Base-by-base conservation (phyloP, 1,284 basidiomycete genomes). In the Veloboletus limbatus region DNA sequence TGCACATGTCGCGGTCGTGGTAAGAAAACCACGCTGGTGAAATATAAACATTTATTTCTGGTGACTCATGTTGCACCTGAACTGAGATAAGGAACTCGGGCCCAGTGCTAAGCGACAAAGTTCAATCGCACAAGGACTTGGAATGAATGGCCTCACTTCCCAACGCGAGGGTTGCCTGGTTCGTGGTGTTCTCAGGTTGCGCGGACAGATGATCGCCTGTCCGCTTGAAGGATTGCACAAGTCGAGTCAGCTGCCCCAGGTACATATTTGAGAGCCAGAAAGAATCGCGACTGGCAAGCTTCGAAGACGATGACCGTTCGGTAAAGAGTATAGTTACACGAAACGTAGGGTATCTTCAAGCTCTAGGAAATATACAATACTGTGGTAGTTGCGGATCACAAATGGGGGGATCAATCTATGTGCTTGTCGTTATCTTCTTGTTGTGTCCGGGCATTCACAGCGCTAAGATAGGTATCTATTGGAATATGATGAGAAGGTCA, bases 391-490 rank as follows among this genome's bases (percentile, higher is more conserved):
- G 45, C 26, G n/a, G n/a, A n/a, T 13, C 11, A 10, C 32, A 37
- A 6, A 8, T 26, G 9, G 13, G 21, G 30, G 3, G 16, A 42
- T 63, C 28, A 65, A 11, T 27, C 30, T 0, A 20, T 6, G 8
- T 26, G 43, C 14, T 40, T 34, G 10, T 35, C 31, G 24, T 46
- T 41, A 22, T 34, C 30, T 35, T 44, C 43, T n/a, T 44, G 34
- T 1, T 20, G 43, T 9, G 38, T 35, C 17, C 34, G 51, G 6
- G 75, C 69, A 38, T 77, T 77, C 36, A 70, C 65, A 8, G 67
- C 63, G 48, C 75, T 77, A 25, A 77, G 64, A 58, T 77, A 72
- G n/a, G 74, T 71, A 45, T 74, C 74, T 77, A 43, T 43, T 9
- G 5, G 25, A 17, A 32, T n/a, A 11, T 11, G 11, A 42, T 53